These are phyloP conservation scores for Lichina pygmaea DNA, from an alignment of 495 filamentous ascomycete genomes.

Conservation along the genomic window DNA sequence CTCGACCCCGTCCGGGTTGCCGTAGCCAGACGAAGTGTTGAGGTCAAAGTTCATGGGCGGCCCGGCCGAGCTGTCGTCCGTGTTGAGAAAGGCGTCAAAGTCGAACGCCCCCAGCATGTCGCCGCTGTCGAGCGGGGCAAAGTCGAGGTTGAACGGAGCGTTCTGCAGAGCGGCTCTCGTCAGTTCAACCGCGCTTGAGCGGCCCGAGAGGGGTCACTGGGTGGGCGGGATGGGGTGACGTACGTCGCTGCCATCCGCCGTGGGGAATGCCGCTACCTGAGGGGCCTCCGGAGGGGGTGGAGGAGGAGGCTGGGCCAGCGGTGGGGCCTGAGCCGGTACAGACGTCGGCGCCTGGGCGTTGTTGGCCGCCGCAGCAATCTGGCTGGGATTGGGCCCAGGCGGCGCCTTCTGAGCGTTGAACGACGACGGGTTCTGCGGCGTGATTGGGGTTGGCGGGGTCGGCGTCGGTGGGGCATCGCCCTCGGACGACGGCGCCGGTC, in stretches of 20 bases:
- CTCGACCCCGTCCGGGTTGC: conserved; percentile 2
- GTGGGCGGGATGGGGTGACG: not conserved
- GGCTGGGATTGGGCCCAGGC: not conserved
- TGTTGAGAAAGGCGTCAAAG: conserved; percentile 79
- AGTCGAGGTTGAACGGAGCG: conserved; percentile 25
- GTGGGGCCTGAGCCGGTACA: conserved; percentile 29
- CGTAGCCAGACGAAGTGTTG: not conserved
- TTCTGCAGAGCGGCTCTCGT: not conserved
- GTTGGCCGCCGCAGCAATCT: not conserved
- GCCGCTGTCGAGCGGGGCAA: conserved; percentile 27
- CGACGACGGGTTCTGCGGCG: conserved; percentile 2
- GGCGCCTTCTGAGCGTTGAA: conserved; percentile 1
- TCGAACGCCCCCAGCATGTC: conserved; percentile 83
- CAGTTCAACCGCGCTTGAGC: not conserved
- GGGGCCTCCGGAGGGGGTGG: conserved; percentile 1
- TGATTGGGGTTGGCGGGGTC: conserved; percentile 6
- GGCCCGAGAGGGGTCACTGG: not conserved
- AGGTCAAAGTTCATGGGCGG: conserved; percentile 21
- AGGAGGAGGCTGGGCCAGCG: conserved; percentile 46
- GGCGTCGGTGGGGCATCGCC: conserved; percentile 38
- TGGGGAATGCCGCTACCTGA: conserved; percentile 1
- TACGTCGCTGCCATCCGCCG: conserved; percentile 2
- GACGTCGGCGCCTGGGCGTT: not conserved
- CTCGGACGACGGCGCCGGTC: conserved; percentile 54
- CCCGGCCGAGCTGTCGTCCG: conserved; percentile 21